Percentiles rank a stretch among this genome's conserved stretches.
Evolutionary conservation across 257 asterid species (phyloP).

Genomic region (Solanum bukasovii): DNA sequence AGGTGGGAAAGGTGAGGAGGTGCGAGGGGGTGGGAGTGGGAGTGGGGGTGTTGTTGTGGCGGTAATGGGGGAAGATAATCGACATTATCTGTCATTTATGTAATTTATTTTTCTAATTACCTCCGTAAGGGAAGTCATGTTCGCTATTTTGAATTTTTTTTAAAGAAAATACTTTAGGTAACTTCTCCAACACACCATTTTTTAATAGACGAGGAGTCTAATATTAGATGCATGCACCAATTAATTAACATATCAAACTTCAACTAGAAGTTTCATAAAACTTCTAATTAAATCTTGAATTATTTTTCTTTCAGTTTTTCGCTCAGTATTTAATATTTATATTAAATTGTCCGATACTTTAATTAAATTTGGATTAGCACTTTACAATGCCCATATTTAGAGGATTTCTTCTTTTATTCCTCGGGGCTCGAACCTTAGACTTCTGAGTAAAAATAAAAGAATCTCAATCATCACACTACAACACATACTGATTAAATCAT

Average conservation of each 20-base stretch:
- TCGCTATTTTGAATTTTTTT: neutral
- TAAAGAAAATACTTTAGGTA: no score
- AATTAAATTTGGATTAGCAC: neutral
- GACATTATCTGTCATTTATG: neutral
- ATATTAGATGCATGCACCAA: neutral
- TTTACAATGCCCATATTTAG: neutral
- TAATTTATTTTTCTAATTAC: neutral
- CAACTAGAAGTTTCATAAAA: neutral
- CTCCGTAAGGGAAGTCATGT: no score
- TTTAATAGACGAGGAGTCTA: neutral
- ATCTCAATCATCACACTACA: accelerated
- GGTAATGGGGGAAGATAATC: neutral
- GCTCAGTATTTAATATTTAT: neutral
- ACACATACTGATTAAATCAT: accelerated
- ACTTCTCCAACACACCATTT: neutral
- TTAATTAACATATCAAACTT: neutral
- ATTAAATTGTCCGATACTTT: neutral
- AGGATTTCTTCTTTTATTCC: neutral
- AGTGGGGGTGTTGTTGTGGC: no score
- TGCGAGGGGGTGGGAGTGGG: neutral
- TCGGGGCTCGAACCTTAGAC: accelerated
- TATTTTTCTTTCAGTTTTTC: neutral
- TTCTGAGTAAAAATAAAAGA: neutral
- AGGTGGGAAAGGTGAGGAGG: neutral
- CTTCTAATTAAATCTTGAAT: neutral